These are phyloP conservation scores for Piloderma croceum DNA, from an alignment of 768 basidiomycete species.

Conservation along the genomic window DNA sequence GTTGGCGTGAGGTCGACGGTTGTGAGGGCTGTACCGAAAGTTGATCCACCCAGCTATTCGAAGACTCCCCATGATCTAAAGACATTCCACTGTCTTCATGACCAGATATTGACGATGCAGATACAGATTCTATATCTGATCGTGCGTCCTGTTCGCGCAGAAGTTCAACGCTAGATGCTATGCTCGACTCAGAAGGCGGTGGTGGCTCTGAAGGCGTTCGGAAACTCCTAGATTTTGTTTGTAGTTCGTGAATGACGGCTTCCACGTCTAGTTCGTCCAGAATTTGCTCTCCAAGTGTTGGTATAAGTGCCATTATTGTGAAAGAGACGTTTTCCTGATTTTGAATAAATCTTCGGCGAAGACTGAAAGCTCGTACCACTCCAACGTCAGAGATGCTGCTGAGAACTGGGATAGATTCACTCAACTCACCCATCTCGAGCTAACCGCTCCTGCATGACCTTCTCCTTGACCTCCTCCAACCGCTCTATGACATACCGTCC, in stretches of 20 bases:
- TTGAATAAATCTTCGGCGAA: constrained; percentile 67
- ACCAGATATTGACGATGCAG: constrained; percentile 34
- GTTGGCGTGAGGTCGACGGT: too few relatives aligned
- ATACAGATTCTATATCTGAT: constrained; percentile 40
- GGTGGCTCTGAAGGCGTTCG: constrained; percentile 1
- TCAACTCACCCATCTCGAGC: constrained; percentile 64
- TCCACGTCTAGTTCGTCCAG: constrained; percentile 77
- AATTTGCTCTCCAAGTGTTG: constrained; percentile 60
- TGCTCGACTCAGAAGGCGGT: constrained; percentile 21
- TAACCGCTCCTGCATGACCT: constrained; percentile 50
- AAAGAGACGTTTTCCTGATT: constrained; percentile 75
- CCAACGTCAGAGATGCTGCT: not conserved
- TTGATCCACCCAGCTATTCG: constrained; percentile 41
- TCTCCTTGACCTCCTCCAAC: constrained; percentile 61
- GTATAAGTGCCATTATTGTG: constrained; percentile 65
- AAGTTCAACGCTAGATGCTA: constrained; percentile 32
- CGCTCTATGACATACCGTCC: constrained; percentile 55
- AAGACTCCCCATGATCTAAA: constrained; percentile 28
- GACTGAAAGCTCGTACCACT: constrained; percentile 33
- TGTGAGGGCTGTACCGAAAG: constrained; percentile 21
- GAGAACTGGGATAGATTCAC: too few relatives aligned
- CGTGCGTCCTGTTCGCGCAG: constrained; percentile 37
- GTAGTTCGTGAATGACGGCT: constrained; percentile 52
- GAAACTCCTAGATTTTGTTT: constrained; percentile 35
- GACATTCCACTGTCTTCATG: constrained; percentile 36